Conservation (phyloP, 2,329 filamentous ascomycete genomes). For the Penicillium sp. region DNA sequence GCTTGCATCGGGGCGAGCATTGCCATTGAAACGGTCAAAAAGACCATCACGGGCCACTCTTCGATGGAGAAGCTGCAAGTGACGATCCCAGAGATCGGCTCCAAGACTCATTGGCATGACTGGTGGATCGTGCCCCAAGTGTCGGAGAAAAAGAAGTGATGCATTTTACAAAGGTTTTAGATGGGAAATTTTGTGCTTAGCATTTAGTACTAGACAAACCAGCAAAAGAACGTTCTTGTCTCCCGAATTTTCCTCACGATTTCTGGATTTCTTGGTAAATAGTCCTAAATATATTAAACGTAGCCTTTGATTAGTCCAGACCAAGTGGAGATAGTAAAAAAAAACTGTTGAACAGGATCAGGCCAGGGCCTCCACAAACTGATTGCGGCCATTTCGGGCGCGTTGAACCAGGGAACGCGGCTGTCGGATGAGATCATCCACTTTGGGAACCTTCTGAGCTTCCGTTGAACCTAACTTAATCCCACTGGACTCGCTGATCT, state of each 20-base stretch:
- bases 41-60: conserved; percentile 45
- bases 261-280: background rate
- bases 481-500: background rate
- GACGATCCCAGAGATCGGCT: conserved; percentile 38
- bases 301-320: background rate
- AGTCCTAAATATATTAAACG: background rate
- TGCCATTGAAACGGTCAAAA: conserved; percentile 60
- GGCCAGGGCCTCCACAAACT: background rate
- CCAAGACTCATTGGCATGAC: conserved; percentile 44
- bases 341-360: background rate
- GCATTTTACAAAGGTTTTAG: background rate
- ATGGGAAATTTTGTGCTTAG: background rate
- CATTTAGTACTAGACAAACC: background rate
- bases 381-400: background rate
- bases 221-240: background rate
- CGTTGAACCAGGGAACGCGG: conserved; percentile 10
- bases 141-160: conserved; percentile 15
- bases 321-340: background rate
- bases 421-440: conserved; percentile 20
- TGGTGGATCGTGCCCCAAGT: conserved; percentile 47
- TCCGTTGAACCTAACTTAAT: background rate
- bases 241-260: background rate
- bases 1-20: conserved; percentile 70
- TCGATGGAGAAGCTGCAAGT: conserved; percentile 26
- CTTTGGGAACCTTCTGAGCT: background rate